Evolutionary conservation across 2,329 filamentous ascomycete species (phyloP).

Genomic region (Cladobotryum mycophilum): DNA sequence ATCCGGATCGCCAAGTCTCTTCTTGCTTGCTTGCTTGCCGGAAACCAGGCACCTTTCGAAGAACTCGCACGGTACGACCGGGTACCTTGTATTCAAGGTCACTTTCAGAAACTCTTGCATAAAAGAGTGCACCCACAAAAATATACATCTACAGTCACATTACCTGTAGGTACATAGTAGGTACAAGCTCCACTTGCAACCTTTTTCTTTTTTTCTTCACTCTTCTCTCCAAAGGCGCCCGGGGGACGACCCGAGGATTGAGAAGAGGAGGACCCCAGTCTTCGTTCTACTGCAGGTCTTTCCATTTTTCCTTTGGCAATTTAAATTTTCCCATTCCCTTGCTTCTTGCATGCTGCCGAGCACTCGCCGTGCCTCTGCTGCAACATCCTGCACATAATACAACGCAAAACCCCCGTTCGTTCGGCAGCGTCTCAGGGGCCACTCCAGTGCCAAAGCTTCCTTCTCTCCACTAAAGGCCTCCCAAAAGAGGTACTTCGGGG

Average conservation of each 20-base stretch:
- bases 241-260: too few relatives aligned
- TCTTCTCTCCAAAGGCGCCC: too few relatives aligned
- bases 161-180: not conserved
- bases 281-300: not conserved
- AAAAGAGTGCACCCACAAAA: too few relatives aligned
- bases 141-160: not conserved
- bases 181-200: too few relatives aligned
- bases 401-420: slow-evolving; percentile 4
- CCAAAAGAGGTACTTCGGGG: slow-evolving; percentile 6
- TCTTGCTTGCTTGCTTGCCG: not conserved
- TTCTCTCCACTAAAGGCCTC: not conserved
- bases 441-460: slow-evolving; percentile 2
- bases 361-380: not conserved
- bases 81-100: not conserved
- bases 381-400: slow-evolving; percentile 1
- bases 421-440: slow-evolving; percentile 1
- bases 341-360: slow-evolving; percentile 12
- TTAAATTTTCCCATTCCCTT: slow-evolving; percentile 3
- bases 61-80: slow-evolving; percentile 5
- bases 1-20: slow-evolving; percentile 11
- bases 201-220: too few relatives aligned
- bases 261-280: too few relatives aligned
- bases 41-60: too few relatives aligned
- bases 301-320: not conserved
- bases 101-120: not conserved